Conservation (phyloP, 2,329 filamentous ascomycete species). For the Cercospora sojina region DNA sequence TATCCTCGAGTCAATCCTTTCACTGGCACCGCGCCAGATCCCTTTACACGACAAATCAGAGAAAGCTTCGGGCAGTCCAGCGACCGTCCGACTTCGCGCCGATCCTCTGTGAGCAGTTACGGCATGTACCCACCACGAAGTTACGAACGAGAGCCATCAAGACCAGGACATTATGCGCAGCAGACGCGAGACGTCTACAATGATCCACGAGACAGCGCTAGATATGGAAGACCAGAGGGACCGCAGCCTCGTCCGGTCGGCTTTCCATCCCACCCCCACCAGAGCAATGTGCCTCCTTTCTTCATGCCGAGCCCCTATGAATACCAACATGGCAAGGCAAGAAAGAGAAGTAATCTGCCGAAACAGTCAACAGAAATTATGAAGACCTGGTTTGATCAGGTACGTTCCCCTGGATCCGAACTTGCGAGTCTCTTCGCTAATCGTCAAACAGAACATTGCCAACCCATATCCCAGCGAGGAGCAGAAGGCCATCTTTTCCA, state of each 20-base stretch:
- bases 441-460: conserved; percentile 35
- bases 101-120: conserved; percentile 25
- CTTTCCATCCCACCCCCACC: conserved; percentile 26
- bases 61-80: conserved; percentile 23
- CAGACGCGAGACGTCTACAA: conserved; percentile 16
- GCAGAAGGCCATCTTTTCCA: conserved; percentile 39
- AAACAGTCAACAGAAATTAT: conserved; percentile 43
- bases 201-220: conserved; percentile 21
- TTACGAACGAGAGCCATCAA: conserved; percentile 21
- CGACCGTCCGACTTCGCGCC: conserved; percentile 20
- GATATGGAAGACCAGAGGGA: conserved; percentile 24
- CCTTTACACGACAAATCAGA: conserved; percentile 27
- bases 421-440: neutral
- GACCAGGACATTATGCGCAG: conserved; percentile 14
- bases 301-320: conserved; percentile 41
- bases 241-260: conserved; percentile 17
- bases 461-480: conserved; percentile 43
- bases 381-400: conserved; percentile 43
- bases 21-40: conserved; percentile 21
- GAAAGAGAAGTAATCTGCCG: conserved; percentile 41
- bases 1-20: conserved; percentile 21
- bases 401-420: conserved; percentile 9
- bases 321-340: conserved; percentile 39
- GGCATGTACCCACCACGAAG: conserved; percentile 19
- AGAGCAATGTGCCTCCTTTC: conserved; percentile 26